Base-by-base conservation (phyloP, 176 grass and related monocot species). In the Ananas comosus region DNA sequence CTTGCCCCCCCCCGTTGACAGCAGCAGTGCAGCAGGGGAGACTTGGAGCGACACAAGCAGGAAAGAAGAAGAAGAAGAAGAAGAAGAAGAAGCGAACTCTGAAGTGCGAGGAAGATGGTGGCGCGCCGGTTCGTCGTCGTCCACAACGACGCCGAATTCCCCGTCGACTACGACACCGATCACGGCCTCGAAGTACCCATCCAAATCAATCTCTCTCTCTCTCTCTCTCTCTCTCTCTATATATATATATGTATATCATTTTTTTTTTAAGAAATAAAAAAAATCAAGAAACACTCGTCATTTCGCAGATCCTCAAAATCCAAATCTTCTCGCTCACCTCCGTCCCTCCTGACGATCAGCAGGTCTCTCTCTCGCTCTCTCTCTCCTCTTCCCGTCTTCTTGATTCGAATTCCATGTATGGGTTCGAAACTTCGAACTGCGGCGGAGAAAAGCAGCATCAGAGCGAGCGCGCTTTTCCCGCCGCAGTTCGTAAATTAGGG, bases 301-400 rank as follows among this genome's bases (percentile, higher is more conserved):
- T 42, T 42, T 11, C 65, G 51, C 53, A 64, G 82, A 51, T 85
- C 67, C 76, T 85, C 3, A 73, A 85, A 68, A 68, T 90, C 66
- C 89, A 93, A 75, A 92, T 97, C 54, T 97, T 93, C 80, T 93
- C 94, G 28, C 78, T 97, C 49, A 90, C 87, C 69, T 90, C 94
- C 51, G 84, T 93, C 49, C 84, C 77, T n/a, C 89, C 87, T 58
- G 89, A 93, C 18, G 77, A 85, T 70, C 94, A 97, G 74, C 85
- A 84, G 89, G 94, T 97, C 64, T 48, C 22, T 8, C 33, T 50
- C 8, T 61, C 53, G 7, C 12, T 57, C 57, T 56, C 50, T 22
- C n/a, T 12, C 51, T 22, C n/a, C 51, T 63, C 21, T 50, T 1
- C 29, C 28, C 63, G 53, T 76, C 52, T 53, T 48, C 10, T 1